Evolutionary conservation across 495 filamentous ascomycete species (phyloP).

Genomic region (Staphylotrichum tortipilum): DNA sequence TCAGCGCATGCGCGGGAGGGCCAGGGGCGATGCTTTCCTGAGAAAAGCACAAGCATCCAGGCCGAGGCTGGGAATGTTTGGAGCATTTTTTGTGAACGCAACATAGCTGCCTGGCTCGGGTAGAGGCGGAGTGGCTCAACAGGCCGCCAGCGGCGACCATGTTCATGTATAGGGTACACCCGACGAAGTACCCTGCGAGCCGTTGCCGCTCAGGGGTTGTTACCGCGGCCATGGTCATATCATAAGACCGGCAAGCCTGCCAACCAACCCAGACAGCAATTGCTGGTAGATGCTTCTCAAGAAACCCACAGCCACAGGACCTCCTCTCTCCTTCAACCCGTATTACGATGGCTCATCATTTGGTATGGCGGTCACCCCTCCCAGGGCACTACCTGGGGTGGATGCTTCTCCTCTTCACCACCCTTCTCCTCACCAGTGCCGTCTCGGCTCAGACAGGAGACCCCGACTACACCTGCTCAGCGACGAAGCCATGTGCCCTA

Average conservation of each 20-base stretch:
- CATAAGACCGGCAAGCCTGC: background rate
- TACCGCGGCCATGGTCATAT: background rate
- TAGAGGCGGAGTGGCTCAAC: too few species aligned
- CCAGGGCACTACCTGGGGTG: background rate
- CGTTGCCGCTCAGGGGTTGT: background rate
- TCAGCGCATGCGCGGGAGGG: too few species aligned
- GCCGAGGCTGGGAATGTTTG: too few species aligned
- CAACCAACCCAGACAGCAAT: background rate
- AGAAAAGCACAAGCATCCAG: too few species aligned
- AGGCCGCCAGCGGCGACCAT: too few species aligned
- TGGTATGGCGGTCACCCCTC: background rate
- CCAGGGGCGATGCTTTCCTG: too few species aligned
- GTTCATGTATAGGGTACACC: background rate
- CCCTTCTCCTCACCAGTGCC: background rate
- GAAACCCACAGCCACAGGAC: background rate
- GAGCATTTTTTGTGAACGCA: too few species aligned
- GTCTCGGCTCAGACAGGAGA: background rate
- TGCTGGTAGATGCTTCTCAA: too few species aligned
- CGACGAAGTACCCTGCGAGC: background rate
- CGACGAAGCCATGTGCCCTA: slow-evolving; percentile 7
- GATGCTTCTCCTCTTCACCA: background rate
- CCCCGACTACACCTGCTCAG: slow-evolving; percentile 7
- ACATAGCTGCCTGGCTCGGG: too few species aligned
- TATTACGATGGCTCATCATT: background rate
- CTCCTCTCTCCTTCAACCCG: background rate